A percentile compares a stretch with the other conserved stretches of the same genome.
Conservation (phyloP, 148 eudicot species). For the Oxyria digyna region DNA sequence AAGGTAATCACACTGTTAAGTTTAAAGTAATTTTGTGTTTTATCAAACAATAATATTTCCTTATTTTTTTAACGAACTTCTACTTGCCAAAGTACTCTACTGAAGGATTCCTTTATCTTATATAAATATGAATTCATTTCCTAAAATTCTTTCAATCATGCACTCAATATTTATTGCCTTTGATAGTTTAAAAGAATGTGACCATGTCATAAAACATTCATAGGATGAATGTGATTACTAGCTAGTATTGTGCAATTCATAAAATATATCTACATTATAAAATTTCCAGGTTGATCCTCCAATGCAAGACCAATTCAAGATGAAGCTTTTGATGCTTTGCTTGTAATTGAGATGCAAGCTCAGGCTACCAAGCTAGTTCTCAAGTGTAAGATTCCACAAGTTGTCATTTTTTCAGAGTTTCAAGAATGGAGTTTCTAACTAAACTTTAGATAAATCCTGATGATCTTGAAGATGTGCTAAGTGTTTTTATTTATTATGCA, state of each 20-base stretch:
- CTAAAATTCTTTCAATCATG: neutral
- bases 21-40: neutral
- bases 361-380: constrained; percentile 86
- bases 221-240: neutral
- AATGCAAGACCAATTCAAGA: constrained; percentile 60
- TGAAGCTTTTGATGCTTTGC: constrained; percentile 42
- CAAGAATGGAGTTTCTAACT: constrained; percentile 56
- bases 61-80: no score
- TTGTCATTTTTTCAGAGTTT: constrained; percentile 46
- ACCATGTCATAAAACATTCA: neutral
- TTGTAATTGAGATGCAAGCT: constrained; percentile 83
- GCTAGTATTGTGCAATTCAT: neutral
- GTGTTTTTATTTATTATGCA: constrained; percentile 11
- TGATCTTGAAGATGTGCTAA: constrained; percentile 95
- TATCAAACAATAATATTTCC: no score
- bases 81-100: neutral
- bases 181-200: neutral
- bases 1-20: constrained; percentile 40
- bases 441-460: constrained; percentile 83
- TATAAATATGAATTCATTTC: neutral
- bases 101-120: neutral
- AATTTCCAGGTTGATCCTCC: constrained; percentile 62
- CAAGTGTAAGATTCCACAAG: constrained; percentile 89
- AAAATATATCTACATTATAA: neutral
- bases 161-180: neutral